Base-by-base conservation (phyloP, 345 rosid species). In the Eucalyptus rudis region DNA sequence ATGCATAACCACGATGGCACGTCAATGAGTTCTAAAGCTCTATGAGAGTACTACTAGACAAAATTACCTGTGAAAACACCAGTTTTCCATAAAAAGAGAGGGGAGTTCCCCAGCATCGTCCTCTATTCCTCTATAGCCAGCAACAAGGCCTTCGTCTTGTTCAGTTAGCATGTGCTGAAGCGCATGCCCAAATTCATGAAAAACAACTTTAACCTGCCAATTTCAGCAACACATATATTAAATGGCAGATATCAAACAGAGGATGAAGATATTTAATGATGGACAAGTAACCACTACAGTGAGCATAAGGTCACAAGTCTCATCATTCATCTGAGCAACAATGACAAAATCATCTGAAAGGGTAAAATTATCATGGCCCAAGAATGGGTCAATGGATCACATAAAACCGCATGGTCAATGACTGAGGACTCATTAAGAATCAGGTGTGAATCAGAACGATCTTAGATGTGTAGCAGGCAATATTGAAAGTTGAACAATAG, bases 41-140 rank as follows among this genome's bases (percentile, higher is more conserved):
- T 64, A 64, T 29, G 14, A 62, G 71, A 62, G 17, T 64, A 14
- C 1, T 14, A 58, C 52, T 5, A 29, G 8, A 54, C 71, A 90
- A 33, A 27, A 89, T 68, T 88, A 97, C 99, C 98, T 95, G 90
- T 95, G 99, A 92, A 94, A 97, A 92, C 97, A 96, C 99, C 99
- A 97, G 87, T 96, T 97, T 93, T 96, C 98, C 99, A 97, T 95
- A 92, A 97, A 97, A 79, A 96, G 98, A 19, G 99, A 97, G 66
- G 98, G 98, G 89, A 97, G 92, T 91, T 97, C 99, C 91, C 95
- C 96, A 36, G 99, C 99, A 90, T 97, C 99, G 98, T 98, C 95
- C 90, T 97, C 98, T 56, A 97, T 91, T 87, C 96, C 96, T 43
- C 98, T 93, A 64, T 93, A 93, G 89, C 98, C 98, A 93, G 97